These are phyloP conservation scores for Tetrahymena thermophila DNA, from an alignment of 73 alveolate species.

Conservation along the genomic window DNA sequence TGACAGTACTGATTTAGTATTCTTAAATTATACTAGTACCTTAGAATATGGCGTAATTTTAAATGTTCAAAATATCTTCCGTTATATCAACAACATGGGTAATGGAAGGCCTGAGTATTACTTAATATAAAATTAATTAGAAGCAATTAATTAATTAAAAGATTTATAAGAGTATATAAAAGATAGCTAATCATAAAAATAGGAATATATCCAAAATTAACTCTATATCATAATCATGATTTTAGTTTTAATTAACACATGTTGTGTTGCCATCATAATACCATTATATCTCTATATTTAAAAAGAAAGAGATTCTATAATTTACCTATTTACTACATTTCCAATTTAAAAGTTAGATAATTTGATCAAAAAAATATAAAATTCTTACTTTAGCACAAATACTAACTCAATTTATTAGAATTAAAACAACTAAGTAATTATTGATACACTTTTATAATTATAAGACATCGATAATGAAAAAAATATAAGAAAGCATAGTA, in stretches of 20 bases:
- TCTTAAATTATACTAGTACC: neutral
- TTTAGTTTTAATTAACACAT: neutral
- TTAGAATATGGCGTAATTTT: no score
- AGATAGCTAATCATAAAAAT: no score
- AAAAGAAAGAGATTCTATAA: neutral
- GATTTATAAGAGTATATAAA: no score
- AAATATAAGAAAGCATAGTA: neutral
- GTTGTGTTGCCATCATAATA: neutral
- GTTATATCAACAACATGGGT: neutral
- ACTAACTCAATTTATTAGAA: neutral
- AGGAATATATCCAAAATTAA: no score
- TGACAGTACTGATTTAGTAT: neutral
- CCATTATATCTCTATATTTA: neutral
- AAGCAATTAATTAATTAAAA: no score
- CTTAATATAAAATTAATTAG: no score
- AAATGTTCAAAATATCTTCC: neutral
- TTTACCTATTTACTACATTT: neutral
- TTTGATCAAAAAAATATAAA: no score
- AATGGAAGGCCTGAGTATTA: neutral
- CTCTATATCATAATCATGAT: no score
- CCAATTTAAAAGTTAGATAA: neutral
- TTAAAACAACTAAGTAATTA: no score
- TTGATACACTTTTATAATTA: neutral
- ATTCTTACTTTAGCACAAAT: neutral
- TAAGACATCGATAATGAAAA: neutral